Base-by-base conservation (phyloP, 768 basidiomycete species). In the Leccinum boreale region DNA sequence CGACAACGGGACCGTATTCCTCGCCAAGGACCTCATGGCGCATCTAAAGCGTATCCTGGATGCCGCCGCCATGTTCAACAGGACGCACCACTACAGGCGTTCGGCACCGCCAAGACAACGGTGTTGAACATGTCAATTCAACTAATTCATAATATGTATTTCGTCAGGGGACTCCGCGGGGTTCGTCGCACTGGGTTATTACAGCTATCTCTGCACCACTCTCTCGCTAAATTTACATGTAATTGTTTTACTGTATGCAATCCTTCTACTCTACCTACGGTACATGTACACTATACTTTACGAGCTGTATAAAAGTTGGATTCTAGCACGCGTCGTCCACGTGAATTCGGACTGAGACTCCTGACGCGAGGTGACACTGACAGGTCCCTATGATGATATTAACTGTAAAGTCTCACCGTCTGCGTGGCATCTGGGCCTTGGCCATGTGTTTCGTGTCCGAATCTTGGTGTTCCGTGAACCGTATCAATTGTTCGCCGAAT, bases 1-100 rank as follows among this genome's bases (percentile, higher is more conserved):
- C 59, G 84, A 85, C 54, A 83, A 70, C 49, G 84, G 78, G 55
- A 82, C 79, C 4, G 83, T 85, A 12, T 85, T 85, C 60, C 73
- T 86, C 23, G 82, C 84, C 9, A 80, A 77, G 55, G 76, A 82
- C 33, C 67, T 69, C 26, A 64, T 74, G 65, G 55, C 53, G 6
- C 69, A 61, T 52, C 42, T 73, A 2, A 70, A 63, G 42, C 62
- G 68, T 26, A 70, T 73, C 15, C 29, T 74, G 55, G 64, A 75
- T 39, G 61, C 71, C 39, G 44, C 62, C 21, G 58, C 63, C 39
- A 58, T 61, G 59, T 17, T 62, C 11, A 60, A 60, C 44, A 56
- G 55, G 49, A 35, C 48, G 19, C 42, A 44, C 11, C 5, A 19
- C 5, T 52, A 61, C 36, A 62, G 52, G 42, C 58, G 57, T 6